Evolutionary conservation across 176 grass and related monocot species (phyloP), one percentile per base, ranked within the genome.

Genomic region (Oryza glumipatula): DNA sequence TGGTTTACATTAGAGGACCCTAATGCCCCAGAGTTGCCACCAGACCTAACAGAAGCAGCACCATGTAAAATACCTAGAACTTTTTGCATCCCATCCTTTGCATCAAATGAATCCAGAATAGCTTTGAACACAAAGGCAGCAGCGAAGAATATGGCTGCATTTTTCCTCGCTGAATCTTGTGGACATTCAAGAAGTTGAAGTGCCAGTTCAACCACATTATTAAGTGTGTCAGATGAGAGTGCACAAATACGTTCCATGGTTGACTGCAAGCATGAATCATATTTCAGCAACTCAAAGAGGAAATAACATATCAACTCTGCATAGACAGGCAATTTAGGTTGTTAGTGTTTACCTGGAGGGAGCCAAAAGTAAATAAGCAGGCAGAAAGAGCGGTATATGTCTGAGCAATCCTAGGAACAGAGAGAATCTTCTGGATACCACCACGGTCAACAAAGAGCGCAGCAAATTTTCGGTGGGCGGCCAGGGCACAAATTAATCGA

Each of bases 101-200:
- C 79, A 75, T 99, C 96, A 87, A 99, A 96, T 48, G 90, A 90
- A 81, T 99, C 96, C 70, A 99, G 79, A 70, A 99, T 87, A 87
- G 96, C 91, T 88, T 94, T 94, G 80, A 99, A 99, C 72, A 99
- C 93, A 88, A 99, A 99, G 52, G 93, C 93, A 77, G 96, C 91
- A 77, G 93, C 89, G 12, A 96, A 99, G 76, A 99, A 99, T 64
- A 94, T 91, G 73, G 96, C 91, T 9, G 86, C 89, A 87, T 87
- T 99, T 85, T 94, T 99, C 88, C 91, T 92, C 67, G 96, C 96
- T 80, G 82, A 75, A 88, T 99, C 96, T 88, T 90, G 91, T 72
- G 89, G 72, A 56, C 96, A 95, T 39, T 91, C 96, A 12, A 99
- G 88, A 76, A 99, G 91, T 83, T 96, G 88, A 87, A 99, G 89